Evolutionary conservation across 768 basidiomycete genomes (phyloP), one percentile per base, ranked within the genome.

Genomic region (Collybiopsis luxurians): DNA sequence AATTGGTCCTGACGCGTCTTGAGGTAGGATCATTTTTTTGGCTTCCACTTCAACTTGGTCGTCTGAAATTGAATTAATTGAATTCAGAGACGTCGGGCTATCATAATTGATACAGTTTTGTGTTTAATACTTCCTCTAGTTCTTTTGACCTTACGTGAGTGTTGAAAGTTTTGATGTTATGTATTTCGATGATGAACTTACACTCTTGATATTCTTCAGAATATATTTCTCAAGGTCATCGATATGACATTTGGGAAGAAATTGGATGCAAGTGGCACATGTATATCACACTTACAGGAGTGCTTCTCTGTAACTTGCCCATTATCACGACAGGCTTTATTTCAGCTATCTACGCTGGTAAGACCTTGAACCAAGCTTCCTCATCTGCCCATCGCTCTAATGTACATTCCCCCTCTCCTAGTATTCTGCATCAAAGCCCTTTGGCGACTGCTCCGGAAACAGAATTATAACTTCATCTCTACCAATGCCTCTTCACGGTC

Each of bases 61-160:
- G 4, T 26, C 12, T 10, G 15, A 69, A 71, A 10, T 61, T 34
- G 31, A 34, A 75, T 57, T n/a, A n/a, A n/a, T 2, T 71, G 71
- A 12, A 27, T 66, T 15, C 57, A 78, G 56, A 73, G 64, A 59
- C 63, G 63, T 28, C 73, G 65, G 19, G 71, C 71, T 56, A 56
- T 74, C 24, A 61, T 72, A 26, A 60, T 71, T n/a, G 78, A 80
- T 58, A 56, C 73, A 15, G 53, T 64, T 4, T 69, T 80, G 12
- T 70, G 77, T 38, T 24, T 77, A 2, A 71, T 70, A 0, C 53
- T 75, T 1, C 79, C 79, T 6, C 24, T 70, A 6, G 17, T 79
- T 2, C 58, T 65, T 54, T 67, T 75, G 65, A 64, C 61, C 36
- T 55, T 79, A 2, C 68, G 70, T 76, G 55, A 57, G 73, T 38